These are phyloP conservation scores for Myochromella boudieri DNA, from an alignment of 768 basidiomycete species.

Conservation along the genomic window DNA sequence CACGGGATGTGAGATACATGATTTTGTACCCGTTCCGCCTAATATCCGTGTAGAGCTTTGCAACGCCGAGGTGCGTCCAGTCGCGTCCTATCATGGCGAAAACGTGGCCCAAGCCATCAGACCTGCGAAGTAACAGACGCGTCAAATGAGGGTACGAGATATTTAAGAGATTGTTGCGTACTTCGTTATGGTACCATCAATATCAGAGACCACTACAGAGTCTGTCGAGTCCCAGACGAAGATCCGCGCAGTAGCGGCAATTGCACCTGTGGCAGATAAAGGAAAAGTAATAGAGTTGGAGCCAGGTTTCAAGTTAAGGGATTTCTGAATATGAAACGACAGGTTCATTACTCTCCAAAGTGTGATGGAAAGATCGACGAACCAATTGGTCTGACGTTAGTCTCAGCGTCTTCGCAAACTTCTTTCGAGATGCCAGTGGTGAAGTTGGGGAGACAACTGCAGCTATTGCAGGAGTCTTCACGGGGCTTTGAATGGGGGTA, in stretches of 20 bases:
- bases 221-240: constrained; percentile 97
- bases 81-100: constrained; percentile 98
- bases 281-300: constrained; percentile 94
- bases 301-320: constrained; percentile 79
- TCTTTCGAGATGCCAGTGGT: constrained; percentile 34
- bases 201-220: constrained; percentile 90
- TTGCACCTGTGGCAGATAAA: constrained; percentile 75
- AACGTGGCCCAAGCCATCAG: constrained; percentile 94
- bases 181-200: constrained; percentile 99
- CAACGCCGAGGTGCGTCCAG: constrained; percentile 97
- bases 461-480: constrained; percentile 9
- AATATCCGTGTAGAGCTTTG: constrained; percentile 96
- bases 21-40: constrained; percentile 95
- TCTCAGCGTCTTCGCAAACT: constrained; percentile 89
- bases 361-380: constrained; percentile 22
- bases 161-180: constrained; percentile 32
- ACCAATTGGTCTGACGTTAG: constrained; percentile 95
- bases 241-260: constrained; percentile 88
- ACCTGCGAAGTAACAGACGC: constrained; percentile 48
- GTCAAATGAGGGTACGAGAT: neutral
- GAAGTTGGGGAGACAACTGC: constrained; percentile 14
- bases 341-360: neutral
- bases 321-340: constrained; percentile 55
- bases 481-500: constrained; percentile 40
- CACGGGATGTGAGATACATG: constrained; percentile 95